Base-by-base conservation (phyloP, 2,329 filamentous ascomycete species). In the Macroventuria anomochaeta region DNA sequence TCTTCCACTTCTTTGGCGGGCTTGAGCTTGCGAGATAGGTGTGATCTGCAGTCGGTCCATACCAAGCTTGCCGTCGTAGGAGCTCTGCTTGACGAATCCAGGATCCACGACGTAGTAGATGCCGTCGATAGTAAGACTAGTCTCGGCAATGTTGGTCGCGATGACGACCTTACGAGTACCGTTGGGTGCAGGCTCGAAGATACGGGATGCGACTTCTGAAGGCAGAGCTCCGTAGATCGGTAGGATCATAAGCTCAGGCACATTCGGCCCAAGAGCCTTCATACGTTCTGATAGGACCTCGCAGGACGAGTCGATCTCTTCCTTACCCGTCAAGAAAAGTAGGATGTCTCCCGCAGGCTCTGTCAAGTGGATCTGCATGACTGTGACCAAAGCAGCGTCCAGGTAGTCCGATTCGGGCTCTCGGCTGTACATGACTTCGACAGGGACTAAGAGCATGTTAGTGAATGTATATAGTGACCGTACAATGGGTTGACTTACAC, bases 31-130 rank as follows among this genome's bases (percentile, higher is more conserved):
- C 0, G 92, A 97, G 60, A 99, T 96, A 0, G 96, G 96, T 0
- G 93, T 97, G 4, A 99, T 91, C 23, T 97, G 89, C 18, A 99
- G 81, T 3, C 93, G 92, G 68, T 99, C 95, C 93, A 99, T 99
- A 48, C 95, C 95, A 2, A 97, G 84, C 76, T 97, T 97, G 0
- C 93, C 90, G 69, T 99, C 93, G 71, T 97, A 99, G 1, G 91
- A 93, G 63, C 95, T 97, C 71, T 97, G 93, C 79, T 99, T 99
- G 57, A 97, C 93, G 64, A 97, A 99, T 1, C 95, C 95, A 2
- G 95, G 93, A 67, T 99, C 95, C 13, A 99, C 88, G 15, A 99
- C 96, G 70, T 96, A 97, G 78, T 93, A 97, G 62, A 99, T 96
- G 41, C 93, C 90, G 71, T 99, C 95, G 61, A 99, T 97, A 0